Evolutionary conservation across 768 basidiomycete genomes (phyloP).

Genomic region (Mrakia frigida): DNA sequence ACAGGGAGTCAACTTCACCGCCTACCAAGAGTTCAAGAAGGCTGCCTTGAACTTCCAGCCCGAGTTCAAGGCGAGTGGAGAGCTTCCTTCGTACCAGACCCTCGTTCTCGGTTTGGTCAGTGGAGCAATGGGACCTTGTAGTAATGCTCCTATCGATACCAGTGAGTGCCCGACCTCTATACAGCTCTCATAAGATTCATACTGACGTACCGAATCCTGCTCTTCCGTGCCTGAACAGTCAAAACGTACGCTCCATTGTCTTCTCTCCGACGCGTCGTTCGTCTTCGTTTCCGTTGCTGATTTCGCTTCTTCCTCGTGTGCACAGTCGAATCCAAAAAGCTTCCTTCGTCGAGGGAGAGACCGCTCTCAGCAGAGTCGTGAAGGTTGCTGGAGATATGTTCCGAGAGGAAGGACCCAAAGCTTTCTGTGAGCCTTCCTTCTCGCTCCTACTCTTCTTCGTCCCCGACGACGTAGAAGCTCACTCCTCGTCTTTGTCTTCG

Average conservation of each 20-base stretch:
- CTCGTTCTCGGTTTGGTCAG: slow-evolving; percentile 92
- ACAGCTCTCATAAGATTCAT: not conserved
- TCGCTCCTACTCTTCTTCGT: not conserved
- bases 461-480: not conserved
- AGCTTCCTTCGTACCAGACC: slow-evolving; percentile 90
- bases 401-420: slow-evolving; percentile 73
- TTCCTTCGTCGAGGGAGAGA: slow-evolving; percentile 63
- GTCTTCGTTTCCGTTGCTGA: not conserved
- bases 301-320: slow-evolving; percentile 17
- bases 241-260: slow-evolving; percentile 21
- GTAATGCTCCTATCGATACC: slow-evolving; percentile 71
- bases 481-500: not conserved
- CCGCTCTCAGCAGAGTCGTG: slow-evolving; percentile 71
- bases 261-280: not conserved
- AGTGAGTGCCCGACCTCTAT: too few relatives aligned
- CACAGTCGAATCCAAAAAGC: slow-evolving; percentile 75
- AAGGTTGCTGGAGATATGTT: slow-evolving; percentile 89
- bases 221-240: not conserved
- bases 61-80: slow-evolving; percentile 50
- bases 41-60: slow-evolving; percentile 73
- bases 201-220: not conserved
- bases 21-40: slow-evolving; percentile 89
- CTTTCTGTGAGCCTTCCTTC: slow-evolving; percentile 55
- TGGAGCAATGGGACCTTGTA: slow-evolving; percentile 97
- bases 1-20: slow-evolving; percentile 90